Evolutionary conservation across 176 grass and related monocot species (phyloP), one percentile per base, ranked within the genome.

Genomic region (Phoenix roebelenii): DNA sequence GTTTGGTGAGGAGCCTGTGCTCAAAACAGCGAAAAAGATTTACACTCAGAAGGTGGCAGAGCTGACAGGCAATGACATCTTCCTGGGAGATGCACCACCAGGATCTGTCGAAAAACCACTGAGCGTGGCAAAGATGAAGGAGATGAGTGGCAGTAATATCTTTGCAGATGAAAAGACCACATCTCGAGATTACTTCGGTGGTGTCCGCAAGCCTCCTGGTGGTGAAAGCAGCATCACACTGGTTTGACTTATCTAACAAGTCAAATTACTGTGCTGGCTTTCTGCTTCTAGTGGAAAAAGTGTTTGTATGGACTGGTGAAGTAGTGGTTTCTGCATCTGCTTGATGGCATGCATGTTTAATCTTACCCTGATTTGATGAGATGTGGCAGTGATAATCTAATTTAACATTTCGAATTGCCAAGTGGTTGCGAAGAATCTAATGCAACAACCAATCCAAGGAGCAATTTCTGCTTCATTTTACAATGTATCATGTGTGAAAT

Each of bases 71-170:
- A 65, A 65, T 18, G 49, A 65, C 49, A 65, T 65, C 24, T 65
- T 65, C 49, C 28, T 28, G 51, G 63, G 51, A 26, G 63, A 52
- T n/a, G 49, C 63, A 24, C 63, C 48, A 22, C 16, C 49, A 12
- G 49, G 23, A 15, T 65, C 63, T 1, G 63, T 50, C 4, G 63
- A 65, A 23, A 65, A 65, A 24, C 49, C 63, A 26, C 49, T 65
- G 63, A 65, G 63, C 18, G 49, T 52, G 16, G 63, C 63, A 16
- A 65, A 65, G 16, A 48, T 65, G 18, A 65, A 65, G 50, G 63
- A 65, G 22, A 65, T 65, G 63, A 65, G 49, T 15, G 63, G 63
- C 49, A 65, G 63, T 12, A 39, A 65, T 17, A 65, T 65, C 63
- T 65, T 65, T 52, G 63, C 63, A 14, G 63, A 65, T 14, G 63